Evolutionary conservation across 192 early-diverging fungal genomes (phyloP).

Genomic region (Backusella luteola): DNA sequence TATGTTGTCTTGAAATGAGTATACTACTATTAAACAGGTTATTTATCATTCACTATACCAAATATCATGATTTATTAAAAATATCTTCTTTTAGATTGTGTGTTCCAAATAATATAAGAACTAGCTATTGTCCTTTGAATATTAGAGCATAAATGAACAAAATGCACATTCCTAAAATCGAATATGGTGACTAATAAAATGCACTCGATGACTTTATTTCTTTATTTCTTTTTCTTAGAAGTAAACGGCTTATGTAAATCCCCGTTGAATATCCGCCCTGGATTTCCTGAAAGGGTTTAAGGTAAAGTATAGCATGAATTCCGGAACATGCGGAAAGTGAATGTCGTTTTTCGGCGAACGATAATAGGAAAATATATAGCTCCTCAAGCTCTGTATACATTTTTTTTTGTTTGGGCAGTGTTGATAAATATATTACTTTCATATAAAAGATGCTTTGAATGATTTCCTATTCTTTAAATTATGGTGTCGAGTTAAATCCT

Average conservation of each 20-base stretch:
- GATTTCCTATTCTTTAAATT: not conserved
- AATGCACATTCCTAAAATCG: not conserved
- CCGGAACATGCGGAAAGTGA: not conserved
- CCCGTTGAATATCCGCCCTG: not conserved
- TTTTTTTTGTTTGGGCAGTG: no score
- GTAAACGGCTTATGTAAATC: not conserved
- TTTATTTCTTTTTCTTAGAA: not conserved
- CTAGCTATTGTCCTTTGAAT: not conserved
- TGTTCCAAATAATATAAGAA: not conserved
- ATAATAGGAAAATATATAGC: no score
- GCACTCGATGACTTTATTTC: not conserved
- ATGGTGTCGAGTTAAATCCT: no score
- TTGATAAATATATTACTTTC: no score
- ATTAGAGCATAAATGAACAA: not conserved
- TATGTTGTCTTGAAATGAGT: not conserved
- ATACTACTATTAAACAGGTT: not conserved
- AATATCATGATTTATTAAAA: not conserved
- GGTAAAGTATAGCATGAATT: not conserved
- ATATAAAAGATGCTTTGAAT: not conserved
- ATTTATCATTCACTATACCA: not conserved
- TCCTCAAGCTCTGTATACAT: no score
- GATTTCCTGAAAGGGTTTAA: not conserved
- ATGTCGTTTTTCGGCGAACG: not conserved
- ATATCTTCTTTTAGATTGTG: not conserved
- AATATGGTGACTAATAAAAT: not conserved